Evolutionary conservation across 2,329 filamentous ascomycete genomes (phyloP), one percentile per base, ranked within the genome.

Genomic region (Colletotrichum sojae): DNA sequence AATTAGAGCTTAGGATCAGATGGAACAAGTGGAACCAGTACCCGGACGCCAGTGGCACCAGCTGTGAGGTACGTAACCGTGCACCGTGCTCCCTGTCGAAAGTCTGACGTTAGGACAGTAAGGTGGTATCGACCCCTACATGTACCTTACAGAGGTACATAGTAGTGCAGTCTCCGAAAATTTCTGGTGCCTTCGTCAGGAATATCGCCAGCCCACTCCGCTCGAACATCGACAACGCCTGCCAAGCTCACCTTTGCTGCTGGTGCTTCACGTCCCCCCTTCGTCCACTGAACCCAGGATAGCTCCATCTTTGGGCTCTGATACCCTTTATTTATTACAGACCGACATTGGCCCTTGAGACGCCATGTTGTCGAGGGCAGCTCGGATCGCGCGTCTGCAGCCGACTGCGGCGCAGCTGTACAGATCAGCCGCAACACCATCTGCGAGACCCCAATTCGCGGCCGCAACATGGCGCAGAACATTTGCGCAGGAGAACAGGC

Each of bases 351-450:
- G 66, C 54, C 40, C 39, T 65, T 66, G 49, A 60, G 46, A 71
- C 56, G 67, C 51, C 61, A 74, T 74, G 73, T 63, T 74, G 66
- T 74, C 72, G 52, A 67, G 72, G 61, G 71, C 71, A 65, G 71
- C 71, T 56, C 69, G 68, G 31, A 59, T 73, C 54, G 71, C 70
- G 70, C 70, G 72, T 56, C 65, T 73, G 45, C 64, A 71, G 67
- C 69, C 63, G 13, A 55, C 68, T 48, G 66, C 70, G 48, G 64
- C 68, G 48, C 70, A 67, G 43, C 53, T 72, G 60, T 64, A 71
- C 51, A 71, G 71, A 52, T 61, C 66, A 27, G 66, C 59, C 52
- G 68, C 59, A 53, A 59, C 54, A 51, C 73, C 72, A 40, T 54
- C 69, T 40, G 45, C 58, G 16, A 71, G 71, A 62, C 62, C 69